Conservation (phyloP, 768 basidiomycete genomes). For the Lactifluus rugatus region DNA sequence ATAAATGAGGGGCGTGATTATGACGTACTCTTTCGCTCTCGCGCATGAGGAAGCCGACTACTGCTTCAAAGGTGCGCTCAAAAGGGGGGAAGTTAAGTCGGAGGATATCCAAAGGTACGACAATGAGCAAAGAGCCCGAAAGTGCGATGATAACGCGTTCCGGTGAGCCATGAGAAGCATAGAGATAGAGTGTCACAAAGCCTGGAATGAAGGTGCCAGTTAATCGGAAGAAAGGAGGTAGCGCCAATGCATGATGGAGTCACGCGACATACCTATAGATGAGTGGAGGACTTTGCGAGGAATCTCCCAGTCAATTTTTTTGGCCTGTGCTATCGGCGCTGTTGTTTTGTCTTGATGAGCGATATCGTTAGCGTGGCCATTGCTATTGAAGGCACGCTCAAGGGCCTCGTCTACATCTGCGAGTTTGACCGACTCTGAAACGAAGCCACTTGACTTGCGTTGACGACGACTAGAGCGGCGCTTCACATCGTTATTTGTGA, state of each 20-base stretch:
- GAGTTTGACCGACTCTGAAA: constrained; percentile 13
- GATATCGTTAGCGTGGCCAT: constrained; percentile 3
- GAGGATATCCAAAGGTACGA: constrained; percentile 66
- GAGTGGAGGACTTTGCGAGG: constrained; percentile 83
- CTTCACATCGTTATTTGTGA: constrained; percentile 9
- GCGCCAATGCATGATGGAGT: not conserved
- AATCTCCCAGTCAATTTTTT: constrained; percentile 71
- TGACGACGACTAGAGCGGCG: constrained; percentile 17
- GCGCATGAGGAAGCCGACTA: constrained; percentile 79
- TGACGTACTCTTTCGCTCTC: constrained; percentile 66
- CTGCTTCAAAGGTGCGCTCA: constrained; percentile 58
- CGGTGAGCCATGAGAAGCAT: constrained; percentile 39
- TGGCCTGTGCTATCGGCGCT: not conserved
- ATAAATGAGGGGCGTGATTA: not conserved
- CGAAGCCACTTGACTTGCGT: constrained; percentile 15
- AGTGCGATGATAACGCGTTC: constrained; percentile 50
- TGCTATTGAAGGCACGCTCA: constrained; percentile 12
- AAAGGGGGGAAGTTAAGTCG: constrained; percentile 58
- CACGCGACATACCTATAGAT: constrained; percentile 61
- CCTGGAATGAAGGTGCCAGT: constrained; percentile 30
- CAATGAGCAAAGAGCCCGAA: constrained; percentile 53
- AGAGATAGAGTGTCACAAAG: constrained; percentile 54
- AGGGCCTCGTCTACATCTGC: constrained; percentile 18
- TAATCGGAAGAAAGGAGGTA: constrained; percentile 3
- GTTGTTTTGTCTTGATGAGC: not conserved